phyloP scores from a whole-genome alignment of 1,284 basidiomycete species.

The Rhodotorula sp. region DNA sequence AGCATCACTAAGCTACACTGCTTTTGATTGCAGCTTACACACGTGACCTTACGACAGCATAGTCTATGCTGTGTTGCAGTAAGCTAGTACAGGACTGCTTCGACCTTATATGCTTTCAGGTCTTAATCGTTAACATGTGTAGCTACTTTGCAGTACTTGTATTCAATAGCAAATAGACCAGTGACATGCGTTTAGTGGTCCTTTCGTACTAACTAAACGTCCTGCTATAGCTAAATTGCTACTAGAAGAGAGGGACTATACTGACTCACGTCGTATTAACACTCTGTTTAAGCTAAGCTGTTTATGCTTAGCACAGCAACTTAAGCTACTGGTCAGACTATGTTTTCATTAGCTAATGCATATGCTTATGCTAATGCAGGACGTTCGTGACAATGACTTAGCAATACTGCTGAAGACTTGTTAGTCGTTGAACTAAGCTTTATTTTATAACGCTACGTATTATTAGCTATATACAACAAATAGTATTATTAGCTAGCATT shows the following conservation, averaged over 20 bases:
- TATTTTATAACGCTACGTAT: conserved; percentile 4
- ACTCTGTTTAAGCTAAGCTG: background rate
- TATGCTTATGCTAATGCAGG: background rate
- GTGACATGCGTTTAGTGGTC: conserved; percentile 33
- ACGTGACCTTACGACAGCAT: conserved; percentile 27
- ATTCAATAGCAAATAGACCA: conserved; percentile 38
- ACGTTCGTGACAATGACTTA: too few relatives aligned
- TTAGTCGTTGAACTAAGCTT: too few relatives aligned
- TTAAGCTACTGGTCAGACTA: background rate
- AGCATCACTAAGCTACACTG: conserved; percentile 30
- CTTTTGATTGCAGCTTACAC: conserved; percentile 21
- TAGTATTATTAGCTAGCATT: too few relatives aligned
- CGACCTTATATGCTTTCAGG: conserved; percentile 41
- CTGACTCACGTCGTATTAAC: conserved; percentile 34
- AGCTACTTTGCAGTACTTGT: conserved; percentile 38
- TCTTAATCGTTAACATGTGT: conserved; percentile 40
- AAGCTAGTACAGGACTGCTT: conserved; percentile 32
- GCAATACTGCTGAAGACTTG: too few relatives aligned
- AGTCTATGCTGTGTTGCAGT: conserved; percentile 26
- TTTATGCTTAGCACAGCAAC: background rate
- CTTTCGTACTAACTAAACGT: conserved; percentile 36
- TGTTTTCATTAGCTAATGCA: background rate
- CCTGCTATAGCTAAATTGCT: conserved; percentile 28
- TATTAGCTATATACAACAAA: conserved; percentile 13
- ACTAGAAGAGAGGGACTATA: conserved; percentile 40